Base-by-base conservation (phyloP, 176 grass and related monocot species). In the Oryza glumipatula region DNA sequence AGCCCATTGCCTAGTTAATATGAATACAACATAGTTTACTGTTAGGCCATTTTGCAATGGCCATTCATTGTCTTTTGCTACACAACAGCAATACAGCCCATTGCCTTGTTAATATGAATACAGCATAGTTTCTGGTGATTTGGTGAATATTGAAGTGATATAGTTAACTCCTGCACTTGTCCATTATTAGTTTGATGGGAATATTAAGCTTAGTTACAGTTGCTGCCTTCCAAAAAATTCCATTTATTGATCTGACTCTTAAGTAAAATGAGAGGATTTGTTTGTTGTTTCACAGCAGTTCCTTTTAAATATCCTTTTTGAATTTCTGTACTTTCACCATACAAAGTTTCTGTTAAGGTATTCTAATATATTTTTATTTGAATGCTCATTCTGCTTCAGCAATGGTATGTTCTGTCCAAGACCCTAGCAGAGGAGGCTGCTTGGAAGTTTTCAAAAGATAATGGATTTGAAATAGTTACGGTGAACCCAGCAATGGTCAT, bases 401-500 rank as follows among this genome's bases (percentile, higher is more conserved):
- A 77, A 82, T 94, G 92, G 89, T 94, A 94, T 81, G 76, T 84
- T 38, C 60, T 91, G 30, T 94, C 92, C 7, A 94, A 94, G 86
- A 91, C 92, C 3, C 84, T 91, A 76, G 86, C 89, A 21, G 92
- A 94, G 68, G 67, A 91, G 35, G 83, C 92, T 89, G 89, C 86
- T 71, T 94, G 88, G 88, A 86, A 89, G 76, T 88, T 91, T 67
- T 74, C 92, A 47, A 88, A 80, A 81, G 92, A 94, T 13, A 91
- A 84, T 86, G 88, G 70, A 33, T 32, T 89, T 6, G 80, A 91
- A 46, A 81, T 94, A 26, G 22, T 91, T 64, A 91, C 80, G 15
- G 91, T 94, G 72, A 94, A 94, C 41, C 92, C 92, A 70, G 23
- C 79, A 81, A 91, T 94, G 89, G 89, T 94, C 74, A 86, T 86